These are phyloP conservation scores for Choanephora cucurbitarum DNA, from an alignment of 371 early-diverging fungal species.

Conservation along the genomic window DNA sequence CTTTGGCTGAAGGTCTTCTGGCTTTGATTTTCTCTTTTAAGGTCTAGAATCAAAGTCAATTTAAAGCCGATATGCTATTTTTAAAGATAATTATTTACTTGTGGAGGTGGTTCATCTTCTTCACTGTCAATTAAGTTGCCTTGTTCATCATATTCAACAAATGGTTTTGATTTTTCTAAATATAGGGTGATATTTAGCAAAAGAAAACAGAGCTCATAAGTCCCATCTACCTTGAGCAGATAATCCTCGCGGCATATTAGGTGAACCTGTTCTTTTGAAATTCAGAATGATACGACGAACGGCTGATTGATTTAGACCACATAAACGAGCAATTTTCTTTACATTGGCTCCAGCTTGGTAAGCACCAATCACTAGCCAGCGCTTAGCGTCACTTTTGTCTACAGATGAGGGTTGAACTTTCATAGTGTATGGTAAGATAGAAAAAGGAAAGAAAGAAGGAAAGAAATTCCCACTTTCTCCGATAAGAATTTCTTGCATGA, in stretches of 20 bases:
- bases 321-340: constrained; percentile 37
- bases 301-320: constrained; percentile 36
- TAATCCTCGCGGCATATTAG: constrained; percentile 14
- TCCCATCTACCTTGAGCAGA: constrained; percentile 7
- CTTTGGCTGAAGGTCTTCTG: constrained; percentile 26
- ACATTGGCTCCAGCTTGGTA: constrained; percentile 48
- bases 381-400: constrained; percentile 15
- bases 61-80: too few relatives aligned
- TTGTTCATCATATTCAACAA: constrained; percentile 45
- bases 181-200: background rate
- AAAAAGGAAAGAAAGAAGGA: too few relatives aligned
- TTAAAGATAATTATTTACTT: too few relatives aligned
- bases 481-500: too few relatives aligned
- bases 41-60: background rate
- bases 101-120: constrained; percentile 18
- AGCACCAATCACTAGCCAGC: constrained; percentile 52
- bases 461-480: too few relatives aligned
- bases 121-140: constrained; percentile 41
- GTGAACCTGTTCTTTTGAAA: constrained; percentile 44
- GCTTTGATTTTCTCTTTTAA: constrained; percentile 13
- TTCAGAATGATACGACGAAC: constrained; percentile 45
- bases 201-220: background rate
- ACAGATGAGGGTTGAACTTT: background rate
- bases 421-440: too few relatives aligned
- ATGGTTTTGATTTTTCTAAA: constrained; percentile 16